phyloP scores from a whole-genome alignment of 1,139 yeast genomes.

The Wickerhamomyces sp. region DNA sequence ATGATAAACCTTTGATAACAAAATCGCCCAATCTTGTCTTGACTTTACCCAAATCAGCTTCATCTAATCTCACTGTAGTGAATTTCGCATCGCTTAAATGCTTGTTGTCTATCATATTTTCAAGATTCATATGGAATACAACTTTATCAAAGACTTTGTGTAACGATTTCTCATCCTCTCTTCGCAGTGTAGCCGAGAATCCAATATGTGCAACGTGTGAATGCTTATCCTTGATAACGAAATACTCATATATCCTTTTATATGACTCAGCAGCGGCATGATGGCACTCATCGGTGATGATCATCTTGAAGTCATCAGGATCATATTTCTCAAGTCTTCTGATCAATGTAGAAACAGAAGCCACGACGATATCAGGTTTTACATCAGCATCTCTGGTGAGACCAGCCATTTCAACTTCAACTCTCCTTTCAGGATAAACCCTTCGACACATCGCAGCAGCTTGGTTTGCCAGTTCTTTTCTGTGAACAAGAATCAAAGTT shows the following conservation, averaged over 20 bases:
- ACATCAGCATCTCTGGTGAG: constrained; percentile 28
- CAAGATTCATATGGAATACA: constrained; percentile 61
- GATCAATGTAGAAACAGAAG: constrained; percentile 66
- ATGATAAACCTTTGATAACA: constrained; percentile 44
- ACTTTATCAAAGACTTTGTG: constrained; percentile 64
- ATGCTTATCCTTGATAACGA: constrained; percentile 33
- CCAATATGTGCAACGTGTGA: constrained; percentile 63
- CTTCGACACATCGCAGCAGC: constrained; percentile 48
- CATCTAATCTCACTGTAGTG: constrained; percentile 41
- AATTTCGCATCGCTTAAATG: constrained; percentile 71
- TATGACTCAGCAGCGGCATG: constrained; percentile 81
- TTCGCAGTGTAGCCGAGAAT: constrained; percentile 75
- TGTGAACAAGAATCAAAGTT: constrained; percentile 71
- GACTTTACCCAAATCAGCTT: constrained; percentile 31
- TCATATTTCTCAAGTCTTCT: constrained; percentile 49
- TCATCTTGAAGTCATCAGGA: constrained; percentile 57
- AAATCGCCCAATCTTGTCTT: constrained; percentile 46
- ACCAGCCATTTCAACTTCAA: constrained; percentile 73
- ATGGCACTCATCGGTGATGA: constrained; percentile 90
- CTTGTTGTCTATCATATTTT: constrained; percentile 63
- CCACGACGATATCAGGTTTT: constrained; percentile 64
- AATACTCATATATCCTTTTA: constrained; percentile 48
- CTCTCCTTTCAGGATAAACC: constrained; percentile 45
- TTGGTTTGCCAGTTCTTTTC: constrained; percentile 74
- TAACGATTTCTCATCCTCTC: constrained; percentile 64